Base-by-base conservation (phyloP, 2,329 filamentous ascomycete genomes). In the Venturia carpophila region DNA sequence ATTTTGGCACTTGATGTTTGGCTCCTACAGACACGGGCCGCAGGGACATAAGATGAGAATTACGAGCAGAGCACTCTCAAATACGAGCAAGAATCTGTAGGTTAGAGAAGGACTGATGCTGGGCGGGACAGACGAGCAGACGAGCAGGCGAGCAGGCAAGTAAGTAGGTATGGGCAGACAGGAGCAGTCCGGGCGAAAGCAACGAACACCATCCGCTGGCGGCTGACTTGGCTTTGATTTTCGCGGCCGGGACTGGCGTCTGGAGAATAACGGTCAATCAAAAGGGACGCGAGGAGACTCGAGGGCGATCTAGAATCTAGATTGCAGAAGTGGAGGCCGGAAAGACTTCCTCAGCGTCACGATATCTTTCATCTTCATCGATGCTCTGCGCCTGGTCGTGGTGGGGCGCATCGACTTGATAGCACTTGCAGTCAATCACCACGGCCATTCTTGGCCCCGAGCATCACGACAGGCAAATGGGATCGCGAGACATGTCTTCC, bases 231-330 rank as follows among this genome's bases (percentile, higher is more conserved):
- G 45, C 1, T 24, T 24, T 27, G 47, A 13, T 15, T 19, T 58
- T 58, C 30, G 5, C 52, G 52, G 52, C 27, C 52, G 52, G 52
- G 30, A 58, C 52, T 58, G 52, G 52, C 52, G 52, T 52, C 15
- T 58, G 30, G 27, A 34, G 30, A 49, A 49, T 49, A 11, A 24
- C 9, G 39, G 39, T 41, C 45, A 19, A 47, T 47, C 17, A n/a
- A 47, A n/a, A n/a, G 19, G 17, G 45, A 10, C 39, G 39, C 39
- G 39, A 41, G 39, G 9, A 9, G 10, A 41, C 10, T 11, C 39
- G 39, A 41, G 2, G 39, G 9, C 39, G 39, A 41, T 41, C 39
- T 39, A 39, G 6, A 6, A 55, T 55, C 21, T 34, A 30, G 24
- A 55, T 17, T 30, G 49, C 15, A 19, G 49, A 55, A 7, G 45